Base-by-base conservation (phyloP, 768 basidiomycete species). In the Russula foetens region DNA sequence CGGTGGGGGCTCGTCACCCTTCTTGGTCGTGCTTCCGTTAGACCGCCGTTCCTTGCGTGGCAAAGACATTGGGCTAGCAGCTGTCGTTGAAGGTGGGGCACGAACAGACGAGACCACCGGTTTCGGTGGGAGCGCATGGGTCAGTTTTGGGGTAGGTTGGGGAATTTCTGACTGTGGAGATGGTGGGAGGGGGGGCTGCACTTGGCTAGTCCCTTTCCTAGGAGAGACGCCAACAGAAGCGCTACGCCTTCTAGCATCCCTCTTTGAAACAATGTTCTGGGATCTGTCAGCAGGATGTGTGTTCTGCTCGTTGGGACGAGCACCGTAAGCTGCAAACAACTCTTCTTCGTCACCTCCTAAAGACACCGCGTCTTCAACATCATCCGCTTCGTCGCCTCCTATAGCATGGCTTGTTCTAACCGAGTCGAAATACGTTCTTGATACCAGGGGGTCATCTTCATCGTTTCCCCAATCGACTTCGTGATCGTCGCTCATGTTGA, bases 391-490 rank as follows among this genome's bases (percentile, higher is more conserved):
- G 28, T 38, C 57, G 38, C 45, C 59, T 41, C 58, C 58, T 45
- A 15, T 56, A 15, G 28, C 39, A 60, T 28, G 11, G 28, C 19
- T 21, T 72, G 62, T 28, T 64, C 62, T 56, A 60, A 66, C 39
- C 66, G 54, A 67, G 57, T 47, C 49, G n/a, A 31, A 56, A 33
- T 62, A 46, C 33, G 56, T 26, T 49, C 58, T 57, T 60, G 61
- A 58, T 29, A 56, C 58, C 65, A 65, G 50, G 23, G 54, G 7
- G 53, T 75, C 75, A 50, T 80, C 79, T 46, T 79, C 79, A 19
- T 79, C 79, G 58, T 79, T 75, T 4, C 79, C 79, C 88, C 88
- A 90, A 74, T 90, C 88, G 43, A 81, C 72, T 68, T 90, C 88
- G 29, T 72, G 75, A 54, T 89, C 87, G 68, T 86, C 84, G 64